Percentiles rank a stretch among this genome's conserved stretches.
Evolutionary conservation across 306 rosid species (phyloP).

Genomic region (Ziziphus jujuba): DNA sequence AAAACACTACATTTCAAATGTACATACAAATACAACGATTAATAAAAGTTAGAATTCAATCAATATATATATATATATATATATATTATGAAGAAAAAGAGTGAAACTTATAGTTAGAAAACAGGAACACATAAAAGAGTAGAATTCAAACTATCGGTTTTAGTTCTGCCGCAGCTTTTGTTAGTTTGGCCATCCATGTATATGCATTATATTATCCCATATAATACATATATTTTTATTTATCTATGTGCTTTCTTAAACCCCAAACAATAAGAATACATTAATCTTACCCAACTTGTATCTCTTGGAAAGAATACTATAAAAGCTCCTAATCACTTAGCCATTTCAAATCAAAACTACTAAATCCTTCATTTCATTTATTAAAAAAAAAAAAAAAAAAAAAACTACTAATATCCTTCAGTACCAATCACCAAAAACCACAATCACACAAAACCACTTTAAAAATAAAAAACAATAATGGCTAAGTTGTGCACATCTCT

Average conservation of each 20-base stretch:
- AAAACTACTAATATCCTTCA: too few species aligned
- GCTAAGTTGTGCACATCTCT: neutral
- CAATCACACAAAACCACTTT: neutral
- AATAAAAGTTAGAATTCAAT: too few species aligned
- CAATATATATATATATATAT: too few species aligned
- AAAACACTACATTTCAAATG: too few species aligned
- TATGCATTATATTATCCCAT: neutral
- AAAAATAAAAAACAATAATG: constrained; percentile 4
- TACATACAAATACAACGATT: too few species aligned
- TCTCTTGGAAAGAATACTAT: neutral
- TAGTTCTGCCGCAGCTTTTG: constrained; percentile 4
- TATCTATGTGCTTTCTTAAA: neutral
- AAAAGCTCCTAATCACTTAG: neutral
- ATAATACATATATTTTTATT: too few species aligned
- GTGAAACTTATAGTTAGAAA: too few species aligned
- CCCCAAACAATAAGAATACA: neutral
- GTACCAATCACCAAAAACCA: neutral
- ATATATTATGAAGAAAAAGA: too few species aligned
- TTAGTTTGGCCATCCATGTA: constrained; percentile 2
- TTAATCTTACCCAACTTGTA: neutral
- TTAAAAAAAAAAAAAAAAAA: too few species aligned
- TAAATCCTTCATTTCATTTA: too few species aligned
- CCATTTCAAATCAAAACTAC: neutral
- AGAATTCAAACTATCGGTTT: too few species aligned
- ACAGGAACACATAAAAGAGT: too few species aligned